Conservation (phyloP, 108 stramenopile genomes). For the Skeletonema grethae region DNA sequence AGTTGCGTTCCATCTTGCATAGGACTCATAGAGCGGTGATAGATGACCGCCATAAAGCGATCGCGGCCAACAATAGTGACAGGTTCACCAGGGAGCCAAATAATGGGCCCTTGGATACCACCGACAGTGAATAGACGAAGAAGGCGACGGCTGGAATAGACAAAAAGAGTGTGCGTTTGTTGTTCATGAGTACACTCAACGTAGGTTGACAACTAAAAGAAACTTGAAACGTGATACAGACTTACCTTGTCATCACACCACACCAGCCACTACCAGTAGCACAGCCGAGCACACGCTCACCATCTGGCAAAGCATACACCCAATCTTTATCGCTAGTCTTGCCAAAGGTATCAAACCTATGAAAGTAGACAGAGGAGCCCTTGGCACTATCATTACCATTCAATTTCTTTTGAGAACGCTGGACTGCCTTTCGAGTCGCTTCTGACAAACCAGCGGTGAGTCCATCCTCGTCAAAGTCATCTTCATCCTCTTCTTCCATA, state of each 20-base stretch:
- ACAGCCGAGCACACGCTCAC: conserved; percentile 79
- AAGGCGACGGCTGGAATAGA: conserved; percentile 60
- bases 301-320: conserved; percentile 74
- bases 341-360: conserved; percentile 79
- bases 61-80: conserved; percentile 80
- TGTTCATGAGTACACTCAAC: neutral
- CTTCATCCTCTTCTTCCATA: conserved; percentile 64
- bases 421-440: conserved; percentile 50
- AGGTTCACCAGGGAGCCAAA: conserved; percentile 80
- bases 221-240: neutral
- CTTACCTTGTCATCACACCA: conserved; percentile 68
- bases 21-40: conserved; percentile 60
- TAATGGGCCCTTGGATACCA: conserved; percentile 69
- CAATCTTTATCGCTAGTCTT: conserved; percentile 76
- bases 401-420: conserved; percentile 36
- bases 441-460: conserved; percentile 49
- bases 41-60: conserved; percentile 72
- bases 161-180: conserved; percentile 4
- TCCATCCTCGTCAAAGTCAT: conserved; percentile 50
- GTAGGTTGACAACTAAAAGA: neutral
- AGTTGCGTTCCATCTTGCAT: conserved; percentile 79
- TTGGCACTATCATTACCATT: conserved; percentile 32
- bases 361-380: conserved; percentile 79
- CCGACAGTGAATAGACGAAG: conserved; percentile 75
- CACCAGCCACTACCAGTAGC: conserved; percentile 78